These are phyloP conservation scores for Mortierella sp. DNA, from an alignment of 371 early-diverging fungal genomes.

Conservation along the genomic window DNA sequence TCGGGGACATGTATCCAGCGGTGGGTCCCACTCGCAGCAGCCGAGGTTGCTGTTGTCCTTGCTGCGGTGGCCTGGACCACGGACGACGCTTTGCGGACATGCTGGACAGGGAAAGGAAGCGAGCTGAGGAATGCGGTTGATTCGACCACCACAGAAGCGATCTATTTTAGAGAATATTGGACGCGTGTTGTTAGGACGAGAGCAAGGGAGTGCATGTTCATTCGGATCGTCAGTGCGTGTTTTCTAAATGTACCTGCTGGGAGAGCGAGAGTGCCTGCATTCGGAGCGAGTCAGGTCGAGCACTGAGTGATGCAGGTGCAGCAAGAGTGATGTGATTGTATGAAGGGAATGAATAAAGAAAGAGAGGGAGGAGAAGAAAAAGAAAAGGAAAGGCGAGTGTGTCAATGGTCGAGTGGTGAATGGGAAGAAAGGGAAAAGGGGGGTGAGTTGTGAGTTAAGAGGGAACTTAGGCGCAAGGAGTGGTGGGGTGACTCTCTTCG, in stretches of 20 bases:
- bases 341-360: background rate
- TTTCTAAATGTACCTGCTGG: slow-evolving; percentile 37
- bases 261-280: slow-evolving; percentile 53
- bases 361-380: background rate
- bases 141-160: slow-evolving; percentile 46
- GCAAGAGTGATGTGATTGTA: background rate
- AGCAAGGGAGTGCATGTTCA: background rate
- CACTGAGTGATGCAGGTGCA: background rate
- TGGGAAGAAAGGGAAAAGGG: background rate
- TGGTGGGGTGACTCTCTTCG: background rate
- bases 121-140: slow-evolving; percentile 40
- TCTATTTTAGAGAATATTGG: background rate
- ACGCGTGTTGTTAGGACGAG: background rate
- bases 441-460: background rate
- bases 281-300: slow-evolving; percentile 5
- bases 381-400: background rate
- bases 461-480: background rate
- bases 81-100: slow-evolving; percentile 32
- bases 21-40: background rate
- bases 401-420: background rate
- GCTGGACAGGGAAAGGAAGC: slow-evolving; percentile 34
- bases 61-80: slow-evolving; percentile 22
- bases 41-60: background rate
- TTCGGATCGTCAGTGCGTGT: background rate
- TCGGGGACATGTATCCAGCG: slow-evolving; percentile 34